Base-by-base conservation (phyloP, 1,284 basidiomycete genomes). In the Puccinia brachypodii region DNA sequence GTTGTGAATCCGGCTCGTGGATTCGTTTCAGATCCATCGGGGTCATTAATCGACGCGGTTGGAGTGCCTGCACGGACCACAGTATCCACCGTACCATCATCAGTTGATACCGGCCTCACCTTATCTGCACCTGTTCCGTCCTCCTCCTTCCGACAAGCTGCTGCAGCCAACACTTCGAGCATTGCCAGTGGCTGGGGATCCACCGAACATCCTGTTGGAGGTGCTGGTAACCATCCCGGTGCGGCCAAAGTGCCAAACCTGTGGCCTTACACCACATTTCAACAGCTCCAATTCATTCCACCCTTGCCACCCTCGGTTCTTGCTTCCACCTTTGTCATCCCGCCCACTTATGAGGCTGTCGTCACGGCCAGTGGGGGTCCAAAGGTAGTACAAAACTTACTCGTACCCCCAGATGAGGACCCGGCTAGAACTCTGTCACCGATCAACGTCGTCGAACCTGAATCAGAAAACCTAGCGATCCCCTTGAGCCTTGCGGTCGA, bases 311-410 rank as follows among this genome's bases (percentile, higher is more conserved):
- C 94, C 79, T 92, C 92, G n/a, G 90, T 92, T 0, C 92, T 95
- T 77, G 92, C 93, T 22, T 92, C 94, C 84, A 92, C 94, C 64
- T 95, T 93, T 86, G 90, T 93, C 82, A 95, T 95, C 81, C 93
- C 93, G 33, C 93, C 93, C 0, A 93, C 93, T 82, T 95, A 95
- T 86, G 89, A 91, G 47, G 93, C 94, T 87, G 87, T 93, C 81
- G 89, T 82, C 7, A 69, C 56, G 53, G 76, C 76, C 53, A 60
- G 76, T 53, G 76, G 76, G 25, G 76, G 76, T 11, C 76, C 64
- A 28, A 79, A 50, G 47, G 33, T 50, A n/a, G 40, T 58, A 1
- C 25, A 58, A 53, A 36, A 50, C 62, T 66, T 42, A 25, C 60
- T 47, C 19, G 50, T 19, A 9, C 53, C 76, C 19, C 50, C 72